A percentile compares a stretch with the other conserved stretches of the same genome.
Conservation (phyloP, 108 stramenopile species). For the Cyclotella baltica region DNA sequence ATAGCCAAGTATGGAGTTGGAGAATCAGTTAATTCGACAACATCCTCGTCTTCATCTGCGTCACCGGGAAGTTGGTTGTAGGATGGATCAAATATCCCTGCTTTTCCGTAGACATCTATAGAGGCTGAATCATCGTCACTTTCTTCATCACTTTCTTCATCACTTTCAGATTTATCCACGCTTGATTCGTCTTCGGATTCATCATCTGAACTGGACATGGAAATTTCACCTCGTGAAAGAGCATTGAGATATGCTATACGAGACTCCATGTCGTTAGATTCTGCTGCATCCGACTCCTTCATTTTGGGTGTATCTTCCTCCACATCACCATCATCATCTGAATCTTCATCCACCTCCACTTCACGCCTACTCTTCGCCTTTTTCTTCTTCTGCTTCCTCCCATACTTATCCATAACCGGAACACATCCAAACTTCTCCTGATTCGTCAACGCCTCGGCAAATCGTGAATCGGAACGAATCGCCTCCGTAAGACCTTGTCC, state of each 20-base stretch:
- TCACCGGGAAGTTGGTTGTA: slow-evolving; percentile 42
- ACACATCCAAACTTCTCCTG: slow-evolving; percentile 67
- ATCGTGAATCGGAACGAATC: slow-evolving; percentile 80
- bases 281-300: slow-evolving; percentile 26
- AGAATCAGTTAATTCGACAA: slow-evolving; percentile 64
- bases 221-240: slow-evolving; percentile 91
- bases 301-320: slow-evolving; percentile 11
- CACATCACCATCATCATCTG: slow-evolving; percentile 2
- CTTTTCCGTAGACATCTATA: slow-evolving; percentile 68
- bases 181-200: slow-evolving; percentile 51
- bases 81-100: slow-evolving; percentile 80
- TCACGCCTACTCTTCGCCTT: slow-evolving; percentile 31
- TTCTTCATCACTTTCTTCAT: slow-evolving; percentile 48
- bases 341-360: slow-evolving; percentile 37
- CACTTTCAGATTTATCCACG: slow-evolving; percentile 51
- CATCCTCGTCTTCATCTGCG: slow-evolving; percentile 56
- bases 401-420: slow-evolving; percentile 71
- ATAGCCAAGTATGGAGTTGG: slow-evolving; percentile 81
- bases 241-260: slow-evolving; percentile 94
- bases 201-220: slow-evolving; percentile 67
- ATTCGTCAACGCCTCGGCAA: slow-evolving; percentile 84
- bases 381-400: slow-evolving; percentile 58
- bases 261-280: slow-evolving; percentile 72
- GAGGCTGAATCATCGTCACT: slow-evolving; percentile 32
- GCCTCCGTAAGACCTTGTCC: slow-evolving; percentile 34